Conservation (phyloP, 2,329 filamentous ascomycete genomes). For the Sclerotinia nivalis region DNA sequence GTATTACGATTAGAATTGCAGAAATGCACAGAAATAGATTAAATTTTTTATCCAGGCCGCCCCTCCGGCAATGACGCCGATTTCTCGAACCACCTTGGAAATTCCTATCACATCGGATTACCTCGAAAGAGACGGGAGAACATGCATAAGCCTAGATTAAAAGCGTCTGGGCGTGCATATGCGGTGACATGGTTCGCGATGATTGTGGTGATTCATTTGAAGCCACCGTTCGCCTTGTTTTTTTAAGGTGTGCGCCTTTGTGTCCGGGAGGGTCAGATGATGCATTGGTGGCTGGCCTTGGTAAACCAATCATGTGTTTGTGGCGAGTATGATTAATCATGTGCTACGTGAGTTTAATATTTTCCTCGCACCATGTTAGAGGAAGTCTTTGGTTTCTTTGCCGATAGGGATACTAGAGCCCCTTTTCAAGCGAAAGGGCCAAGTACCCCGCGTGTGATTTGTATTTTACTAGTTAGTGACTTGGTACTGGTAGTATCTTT, state of each 20-base stretch:
- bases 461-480: neutral
- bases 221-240: conserved; percentile 19
- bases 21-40: neutral
- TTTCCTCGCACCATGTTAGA: neutral
- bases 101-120: neutral
- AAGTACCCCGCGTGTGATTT: neutral
- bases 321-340: neutral
- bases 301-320: neutral
- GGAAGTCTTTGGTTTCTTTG: neutral
- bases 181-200: conserved; percentile 8
- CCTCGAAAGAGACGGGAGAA: conserved; percentile 10
- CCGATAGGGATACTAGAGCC: neutral
- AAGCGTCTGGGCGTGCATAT: conserved; percentile 9
- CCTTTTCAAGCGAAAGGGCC: conserved; percentile 2
- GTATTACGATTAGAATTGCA: neutral
- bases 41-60: neutral
- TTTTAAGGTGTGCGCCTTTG: neutral
- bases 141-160: conserved; percentile 10
- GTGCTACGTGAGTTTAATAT: neutral
- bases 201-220: conserved; percentile 8
- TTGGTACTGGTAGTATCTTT: neutral
- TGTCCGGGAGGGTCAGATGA: conserved; percentile 13
- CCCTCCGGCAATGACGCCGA: neutral
- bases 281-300: neutral
- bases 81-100: neutral